Base-by-base conservation (phyloP, 805 yeast genomes). In the Phaffomyces thermotolerans region DNA sequence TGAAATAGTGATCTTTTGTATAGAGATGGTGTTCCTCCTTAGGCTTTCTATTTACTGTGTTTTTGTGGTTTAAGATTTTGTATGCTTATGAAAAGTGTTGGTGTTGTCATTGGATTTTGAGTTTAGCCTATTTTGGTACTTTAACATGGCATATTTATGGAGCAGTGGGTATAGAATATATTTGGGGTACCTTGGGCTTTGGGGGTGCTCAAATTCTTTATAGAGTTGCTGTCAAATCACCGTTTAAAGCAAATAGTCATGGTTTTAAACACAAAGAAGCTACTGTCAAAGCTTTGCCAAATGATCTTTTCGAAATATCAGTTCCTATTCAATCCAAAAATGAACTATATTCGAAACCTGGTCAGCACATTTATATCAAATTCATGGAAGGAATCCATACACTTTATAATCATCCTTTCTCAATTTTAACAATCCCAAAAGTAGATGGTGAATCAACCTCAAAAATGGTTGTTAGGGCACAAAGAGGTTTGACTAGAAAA, bases 341-440 rank as follows among this genome's bases (percentile, higher is more conserved):
- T n/a, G 69, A 67, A 12, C 56, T 72, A 34, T 46, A 49, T 8
- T 76, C 81, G 81, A 52, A 37, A n/a, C 73, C 81, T 1, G 81
- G 83, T 20, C 82, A 77, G 47, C 83, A 77, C 57, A 59, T 75
- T 7, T 75, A 63, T 49, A 56, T 77, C 17, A 64, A 79, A 51
- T 72, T 73, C 44, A 60, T 55, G 18, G 14, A 63, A 2, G 77
- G 73, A 2, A 48, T 64, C 12, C 62, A 67, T 32, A 58, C 75
- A 18, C 50, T 75, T 20, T 79, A 76, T 47, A 75, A 70, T 48
- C 83, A 77, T 57, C 82, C 82, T 10, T 77, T 77, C 52, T 75
- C 81, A 1, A 69, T 76, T 10, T 48, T 71, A 25, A 67, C 73
- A 4, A 49, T 63, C 20, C 52, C 51, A 20, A 53, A 56, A 1